A percentile compares a stretch with the other conserved stretches of the same genome.
Evolutionary conservation across 208 protist species (phyloP).

Genomic region (Phytomonas francai): DNA sequence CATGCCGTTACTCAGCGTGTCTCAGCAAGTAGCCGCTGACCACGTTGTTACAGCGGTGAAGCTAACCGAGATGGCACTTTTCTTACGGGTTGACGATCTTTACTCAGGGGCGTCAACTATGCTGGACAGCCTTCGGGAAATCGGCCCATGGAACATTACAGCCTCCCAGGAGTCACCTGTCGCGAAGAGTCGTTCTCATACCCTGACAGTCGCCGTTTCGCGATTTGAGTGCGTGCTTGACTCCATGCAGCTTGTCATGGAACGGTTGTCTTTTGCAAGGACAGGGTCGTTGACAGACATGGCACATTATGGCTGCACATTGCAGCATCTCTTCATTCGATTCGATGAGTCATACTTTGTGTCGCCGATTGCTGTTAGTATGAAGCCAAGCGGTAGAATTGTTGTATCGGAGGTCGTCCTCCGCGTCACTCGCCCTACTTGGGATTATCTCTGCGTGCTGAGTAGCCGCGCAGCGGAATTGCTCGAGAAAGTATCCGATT

Average conservation of each 20-base stretch:
- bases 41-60: no score
- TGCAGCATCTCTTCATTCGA: constrained; percentile 21
- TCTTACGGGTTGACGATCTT: no score
- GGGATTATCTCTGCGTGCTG: constrained; percentile 8
- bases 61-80: no score
- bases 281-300: constrained; percentile 12
- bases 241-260: constrained; percentile 15
- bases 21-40: no score
- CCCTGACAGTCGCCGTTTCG: constrained; percentile 15
- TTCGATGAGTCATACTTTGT: constrained; percentile 17
- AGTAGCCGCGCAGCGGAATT: no score
- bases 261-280: constrained; percentile 21
- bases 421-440: constrained; percentile 15
- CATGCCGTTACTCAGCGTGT: no score
- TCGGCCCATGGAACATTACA: no score
- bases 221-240: constrained; percentile 11
- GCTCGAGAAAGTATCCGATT: no score
- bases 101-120: no score
- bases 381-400: constrained; percentile 18
- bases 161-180: no score
- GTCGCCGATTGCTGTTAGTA: constrained; percentile 23
- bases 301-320: constrained; percentile 26
- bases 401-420: constrained; percentile 24
- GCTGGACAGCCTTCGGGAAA: no score
- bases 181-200: neutral